phyloP scores from a whole-genome alignment of 1,139 yeast species.

The Yamadazyma siamensis region DNA sequence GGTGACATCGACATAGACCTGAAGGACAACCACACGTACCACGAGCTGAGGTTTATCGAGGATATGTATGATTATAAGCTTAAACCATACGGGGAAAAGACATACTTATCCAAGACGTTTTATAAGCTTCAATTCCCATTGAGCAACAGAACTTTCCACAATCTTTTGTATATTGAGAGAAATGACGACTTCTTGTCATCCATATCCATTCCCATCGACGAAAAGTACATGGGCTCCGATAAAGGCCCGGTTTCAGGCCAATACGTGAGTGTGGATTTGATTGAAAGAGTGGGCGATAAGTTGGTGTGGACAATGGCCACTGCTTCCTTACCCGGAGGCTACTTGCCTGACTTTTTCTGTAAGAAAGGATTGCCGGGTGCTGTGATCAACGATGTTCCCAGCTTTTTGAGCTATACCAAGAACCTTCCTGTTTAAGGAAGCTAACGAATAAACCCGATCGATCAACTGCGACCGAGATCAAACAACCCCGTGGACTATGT shows the following conservation, averaged over 20 bases:
- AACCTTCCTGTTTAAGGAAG: no score
- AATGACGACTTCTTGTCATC: slow-evolving; percentile 8
- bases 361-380: slow-evolving; percentile 52
- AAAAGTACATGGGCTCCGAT: slow-evolving; percentile 13
- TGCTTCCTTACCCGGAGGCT: slow-evolving; percentile 64
- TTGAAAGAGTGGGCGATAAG: slow-evolving; percentile 35
- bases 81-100: slow-evolving; percentile 13
- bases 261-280: slow-evolving; percentile 60
- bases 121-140: slow-evolving; percentile 53
- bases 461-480: slow-evolving; percentile 5
- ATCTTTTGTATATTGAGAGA: slow-evolving; percentile 44
- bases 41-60: slow-evolving; percentile 33
- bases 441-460: neutral
- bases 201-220: slow-evolving; percentile 13
- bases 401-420: slow-evolving; percentile 49
- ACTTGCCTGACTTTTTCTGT: slow-evolving; percentile 62
- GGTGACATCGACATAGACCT: slow-evolving; percentile 14
- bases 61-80: slow-evolving; percentile 23
- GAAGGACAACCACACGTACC: slow-evolving; percentile 28
- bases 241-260: slow-evolving; percentile 32
- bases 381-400: slow-evolving; percentile 66
- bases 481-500: slow-evolving; percentile 19
- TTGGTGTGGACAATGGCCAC: slow-evolving; percentile 66
- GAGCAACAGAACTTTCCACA: slow-evolving; percentile 52
- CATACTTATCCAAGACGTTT: slow-evolving; percentile 27